Conservation (phyloP, 2,329 filamentous ascomycete genomes). For the Xylariaceae sp. region DNA sequence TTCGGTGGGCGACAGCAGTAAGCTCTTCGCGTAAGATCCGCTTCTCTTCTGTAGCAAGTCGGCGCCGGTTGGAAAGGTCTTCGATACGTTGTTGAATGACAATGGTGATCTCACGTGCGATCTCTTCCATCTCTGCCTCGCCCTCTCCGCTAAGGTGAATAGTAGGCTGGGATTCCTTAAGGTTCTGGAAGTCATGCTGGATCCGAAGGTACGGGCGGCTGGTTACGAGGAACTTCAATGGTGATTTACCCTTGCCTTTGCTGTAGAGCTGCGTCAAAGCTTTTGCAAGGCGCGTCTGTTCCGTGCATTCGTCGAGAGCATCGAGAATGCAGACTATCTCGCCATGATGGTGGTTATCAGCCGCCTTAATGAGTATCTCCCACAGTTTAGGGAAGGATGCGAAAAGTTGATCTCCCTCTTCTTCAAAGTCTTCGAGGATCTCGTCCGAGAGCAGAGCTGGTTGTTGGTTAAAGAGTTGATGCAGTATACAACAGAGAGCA, state of each 20-base stretch:
- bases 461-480: slow-evolving; percentile 34
- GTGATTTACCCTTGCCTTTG: slow-evolving; percentile 3
- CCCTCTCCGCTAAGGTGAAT: slow-evolving; percentile 31
- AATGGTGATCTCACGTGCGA: slow-evolving; percentile 29
- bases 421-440: slow-evolving; percentile 20
- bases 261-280: slow-evolving; percentile 26
- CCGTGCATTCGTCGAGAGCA: slow-evolving; percentile 39
- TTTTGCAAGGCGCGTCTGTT: slow-evolving; percentile 18
- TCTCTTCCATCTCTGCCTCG: slow-evolving; percentile 23
- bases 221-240: slow-evolving; percentile 38
- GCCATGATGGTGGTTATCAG: slow-evolving; percentile 21
- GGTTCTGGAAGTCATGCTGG: slow-evolving; percentile 19
- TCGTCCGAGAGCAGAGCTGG: slow-evolving; percentile 20
- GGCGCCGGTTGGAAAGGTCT: slow-evolving; percentile 2
- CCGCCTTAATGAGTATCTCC: background rate
- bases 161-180: slow-evolving; percentile 18
- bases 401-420: slow-evolving; percentile 12
- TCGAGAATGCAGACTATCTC: slow-evolving; percentile 33
- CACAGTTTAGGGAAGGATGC: slow-evolving; percentile 25
- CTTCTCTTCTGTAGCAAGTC: slow-evolving; percentile 4
- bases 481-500: slow-evolving; percentile 21
- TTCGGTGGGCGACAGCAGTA: slow-evolving; percentile 15
- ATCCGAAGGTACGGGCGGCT: slow-evolving; percentile 34
- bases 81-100: slow-evolving; percentile 25
- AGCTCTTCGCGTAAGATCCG: slow-evolving; percentile 12